Conservation (phyloP, 2,329 filamentous ascomycete species). For the Tolypocladium sp. region DNA sequence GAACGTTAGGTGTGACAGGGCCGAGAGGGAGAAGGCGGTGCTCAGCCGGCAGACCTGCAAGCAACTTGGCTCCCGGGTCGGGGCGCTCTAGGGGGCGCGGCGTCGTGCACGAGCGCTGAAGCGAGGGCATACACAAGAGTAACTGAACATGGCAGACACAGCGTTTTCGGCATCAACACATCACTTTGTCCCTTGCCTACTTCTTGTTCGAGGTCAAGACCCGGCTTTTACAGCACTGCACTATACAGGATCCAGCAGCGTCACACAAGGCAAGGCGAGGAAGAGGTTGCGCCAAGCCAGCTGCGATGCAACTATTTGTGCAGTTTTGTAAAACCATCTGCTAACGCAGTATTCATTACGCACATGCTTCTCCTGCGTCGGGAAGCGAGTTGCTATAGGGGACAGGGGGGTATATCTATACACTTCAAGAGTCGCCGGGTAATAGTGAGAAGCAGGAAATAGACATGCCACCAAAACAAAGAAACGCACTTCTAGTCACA, state of each 20-base stretch:
- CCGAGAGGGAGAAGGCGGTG: neutral
- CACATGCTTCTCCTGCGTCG: neutral
- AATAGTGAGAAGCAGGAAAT: neutral
- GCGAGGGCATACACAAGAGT: neutral
- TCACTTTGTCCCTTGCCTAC: neutral
- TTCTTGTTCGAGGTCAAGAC: neutral
- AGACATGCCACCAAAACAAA: neutral
- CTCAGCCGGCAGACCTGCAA: neutral
- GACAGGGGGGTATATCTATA: neutral
- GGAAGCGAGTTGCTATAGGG: neutral
- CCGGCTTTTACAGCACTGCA: neutral
- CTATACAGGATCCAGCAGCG: neutral
- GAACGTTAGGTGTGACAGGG: neutral
- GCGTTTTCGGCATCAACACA: neutral
- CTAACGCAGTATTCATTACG: neutral
- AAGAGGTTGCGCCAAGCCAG: neutral
- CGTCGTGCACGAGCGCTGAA: neutral
- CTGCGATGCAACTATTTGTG: neutral
- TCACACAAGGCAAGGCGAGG: neutral
- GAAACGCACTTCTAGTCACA: neutral
- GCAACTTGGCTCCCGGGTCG: neutral
- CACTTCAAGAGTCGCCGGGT: neutral
- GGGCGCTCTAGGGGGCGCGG: neutral
- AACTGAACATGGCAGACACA: too few relatives aligned
- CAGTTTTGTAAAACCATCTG: neutral